Evolutionary conservation across 2,329 filamentous ascomycete species (phyloP), one percentile per base, ranked within the genome.

Genomic region (Stemphylium beticola): DNA sequence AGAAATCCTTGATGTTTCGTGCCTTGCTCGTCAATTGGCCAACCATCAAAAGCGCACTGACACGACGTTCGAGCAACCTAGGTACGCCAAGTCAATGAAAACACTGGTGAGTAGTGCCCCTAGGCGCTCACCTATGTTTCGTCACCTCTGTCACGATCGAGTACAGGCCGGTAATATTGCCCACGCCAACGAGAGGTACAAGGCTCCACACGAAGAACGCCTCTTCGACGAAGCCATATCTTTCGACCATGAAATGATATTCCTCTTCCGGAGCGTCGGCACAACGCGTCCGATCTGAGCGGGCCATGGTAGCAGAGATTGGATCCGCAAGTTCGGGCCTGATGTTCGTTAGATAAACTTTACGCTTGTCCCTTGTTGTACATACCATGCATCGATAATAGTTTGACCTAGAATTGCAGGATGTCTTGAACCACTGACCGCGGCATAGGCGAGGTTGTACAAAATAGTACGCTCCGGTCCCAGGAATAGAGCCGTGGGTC

Each of bases 81-180:
- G 10, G 15, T 12, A 2, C 22, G 20, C 15, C 22, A 31, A 20
- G n/a, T 47, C 10, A 51, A 20, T n/a, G 9, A 18, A 5, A 5
- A 15, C 8, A 5, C 4, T 37, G 31, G 15, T 10, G 11, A 15
- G 17, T 2, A 39, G 0, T 18, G 10, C 9, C 40, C n/a, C 2
- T 17, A 32, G 11, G 14, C 20, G 6, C 34, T 10, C 38, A 57
- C 57, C 55, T 60, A n/a, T 60, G 55, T 34, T 60, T 58, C n/a
- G 59, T 62, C 20, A 62, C 50, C 38, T 62, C 59, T 4, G 57
- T 60, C 4, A 62, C 59, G 4, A 58, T 62, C 4, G 49, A 57
- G n/a, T 60, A 60, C 56, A 61, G 49, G 43, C 58, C 58, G 17
- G 44, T 46, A 7, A 59, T 41, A 4, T 46, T 15, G 29, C 47